Base-by-base conservation (phyloP, 2,329 filamentous ascomycete species). In the Pseudogymnoascus sp. region DNA sequence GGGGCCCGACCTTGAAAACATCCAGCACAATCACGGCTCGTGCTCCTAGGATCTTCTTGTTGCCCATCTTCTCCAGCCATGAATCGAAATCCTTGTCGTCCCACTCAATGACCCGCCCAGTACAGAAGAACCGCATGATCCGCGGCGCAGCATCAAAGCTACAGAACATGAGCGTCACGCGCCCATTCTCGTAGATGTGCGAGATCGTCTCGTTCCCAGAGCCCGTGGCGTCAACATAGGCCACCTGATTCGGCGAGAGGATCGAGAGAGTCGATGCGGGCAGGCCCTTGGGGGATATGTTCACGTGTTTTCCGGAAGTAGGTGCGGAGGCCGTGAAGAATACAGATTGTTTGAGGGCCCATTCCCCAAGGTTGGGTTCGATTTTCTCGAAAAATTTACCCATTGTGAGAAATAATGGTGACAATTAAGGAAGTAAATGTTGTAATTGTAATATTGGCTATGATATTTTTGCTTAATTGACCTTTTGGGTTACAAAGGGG, bases 241-340 rank as follows among this genome's bases (percentile, higher is more conserved):
- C 87, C 64, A 81, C 82, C n/a, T 78, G 77, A 65, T 81, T 87
- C 31, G 76, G 67, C 1, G 64, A 75, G 62, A 89, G 77, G 62
- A 90, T 78, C 33, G 83, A 79, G 69, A 90, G 85, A 28, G 86
- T 86, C n/a, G 81, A 76, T 17, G 82, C 78, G 0, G 84, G 78
- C 21, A 87, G 80, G 60, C 89, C 89, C 74, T 93, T 91, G 60
- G 90, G 88, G 89, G 89, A 0, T 88, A 92, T 63, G 70, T 93
- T 93, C 77, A 93, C 79, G 76, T 93, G 89, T 1, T 78, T 75
- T 19, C 83, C 86, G n/a, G 81, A 80, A 26, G 85, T 80, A 0
- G 89, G 88, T 0, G 89, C 88, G 13, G 87, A 89, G 42, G 85
- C 87, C 10, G 89, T 87, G 78, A 88, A 92, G 80, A 92, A 92